Base-by-base conservation (phyloP, 495 filamentous ascomycete species). In the Hypoxylon lienhwacheense region DNA sequence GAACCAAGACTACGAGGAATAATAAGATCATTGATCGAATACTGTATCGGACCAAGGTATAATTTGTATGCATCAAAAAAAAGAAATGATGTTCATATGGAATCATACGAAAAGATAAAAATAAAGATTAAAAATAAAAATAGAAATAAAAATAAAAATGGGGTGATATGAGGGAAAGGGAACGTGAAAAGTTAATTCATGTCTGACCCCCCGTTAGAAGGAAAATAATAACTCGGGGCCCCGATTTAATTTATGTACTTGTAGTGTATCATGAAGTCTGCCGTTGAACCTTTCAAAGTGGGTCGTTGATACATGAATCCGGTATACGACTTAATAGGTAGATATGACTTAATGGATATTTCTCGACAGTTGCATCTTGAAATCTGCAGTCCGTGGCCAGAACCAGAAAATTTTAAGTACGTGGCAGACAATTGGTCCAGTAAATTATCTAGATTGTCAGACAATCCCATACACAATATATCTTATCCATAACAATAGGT, bases 351-450 rank as follows among this genome's bases (percentile, higher is more conserved):
- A 34, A 22, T 12, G 41, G 37, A 19, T 21, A 42, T 16, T 51
- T 42, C 22, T 49, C 47, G 35, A 49, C 35, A 34, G 42, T 48
- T 49, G 47, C 36, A 56, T 53, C n/a, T n/a, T n/a, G n/a, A n/a
- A n/a, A n/a, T n/a, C 52, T 56, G 46, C 35, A 29, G 14, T 25
- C 34, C 35, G 42, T 35, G 51, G 36, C 20, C 20, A 46, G 20
- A 42, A 42, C 40, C 35, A 57, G n/a, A n/a, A n/a, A n/a, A n/a
- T n/a, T n/a, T n/a, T 56, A 60, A 49, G 45, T 60, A 62, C 59
- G 53, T 62, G 57, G 57, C 50, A 41, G 33, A 25, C 33, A 47
- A 37, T 31, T 16, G 51, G 34, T 7, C 51, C 51, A 55, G 45
- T 55, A 15, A 55, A 42, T 26, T 21, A 37, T 34, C 40, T 39